Evolutionary conservation across 768 basidiomycete genomes (phyloP), one percentile per base, ranked within the genome.

Genomic region (Mycena haematopus): DNA sequence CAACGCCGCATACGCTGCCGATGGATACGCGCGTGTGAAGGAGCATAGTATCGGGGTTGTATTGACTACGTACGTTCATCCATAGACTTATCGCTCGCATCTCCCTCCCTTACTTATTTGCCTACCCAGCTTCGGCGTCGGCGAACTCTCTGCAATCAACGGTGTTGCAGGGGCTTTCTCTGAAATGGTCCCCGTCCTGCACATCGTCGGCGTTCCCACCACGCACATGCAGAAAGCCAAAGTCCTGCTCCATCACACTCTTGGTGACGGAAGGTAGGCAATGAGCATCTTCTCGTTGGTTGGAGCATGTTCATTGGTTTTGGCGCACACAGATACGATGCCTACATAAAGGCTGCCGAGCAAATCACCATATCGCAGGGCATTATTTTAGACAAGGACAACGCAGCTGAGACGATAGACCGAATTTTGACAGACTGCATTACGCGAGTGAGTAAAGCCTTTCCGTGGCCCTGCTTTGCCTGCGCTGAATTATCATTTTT

Each of bases 11-110:
- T 97, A 97, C 74, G 95, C 95, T 13, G 93, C 93, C 0, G 95
- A 96, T 71, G 95, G 95, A 14, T 96, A 96, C 73, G 92, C 95
- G 24, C 84, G 96, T 59, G 87, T 95, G 51, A 95, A 94, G 66
- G 85, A 88, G 52, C 77, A 81, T 53, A 81, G 84, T 66, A 76
- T 93, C 52, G 91, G 91, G 54, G 92, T 87, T 14, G 75, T 95
- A 7, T 75, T 84, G 33, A 96, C 95, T 13, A 97, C 91, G 89
- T 89, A 31, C 29, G 29, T 31, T 31, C n/a, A n/a, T 31, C 29
- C 29, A 31, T n/a, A n/a, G n/a, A n/a, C n/a, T n/a, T n/a, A n/a
- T 69, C n/a, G 79, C 69, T 35, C 6, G 13, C 19, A 3, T 22
- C 49, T 17, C 6, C 13, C 1, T 8, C 15, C 2, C 55, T 42